phyloP scores from a whole-genome alignment of 192 early-diverging fungal species.

The Mortierella claussenii region DNA sequence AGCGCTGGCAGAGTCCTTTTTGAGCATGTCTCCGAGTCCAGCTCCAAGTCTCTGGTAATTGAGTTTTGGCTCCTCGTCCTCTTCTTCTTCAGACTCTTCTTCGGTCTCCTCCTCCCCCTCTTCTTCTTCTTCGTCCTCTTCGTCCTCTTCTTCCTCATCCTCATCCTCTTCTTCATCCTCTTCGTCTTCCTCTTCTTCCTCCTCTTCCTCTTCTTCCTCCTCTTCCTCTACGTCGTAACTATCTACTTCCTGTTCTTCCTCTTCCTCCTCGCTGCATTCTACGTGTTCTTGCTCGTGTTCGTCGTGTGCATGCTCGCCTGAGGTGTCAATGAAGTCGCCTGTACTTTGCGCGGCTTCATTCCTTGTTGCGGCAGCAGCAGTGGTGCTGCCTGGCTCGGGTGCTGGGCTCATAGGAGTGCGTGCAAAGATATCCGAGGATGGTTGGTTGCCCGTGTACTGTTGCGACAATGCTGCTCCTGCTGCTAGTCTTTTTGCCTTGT shows the following conservation, averaged over 20 bases:
- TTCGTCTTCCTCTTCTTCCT: constrained; percentile 20
- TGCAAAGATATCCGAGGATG: no score
- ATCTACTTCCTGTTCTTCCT: constrained; percentile 46
- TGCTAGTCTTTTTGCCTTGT: no score
- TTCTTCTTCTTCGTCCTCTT: constrained; percentile 49
- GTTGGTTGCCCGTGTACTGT: no score
- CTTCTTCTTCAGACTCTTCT: constrained; percentile 66
- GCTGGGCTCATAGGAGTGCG: constrained; percentile 25
- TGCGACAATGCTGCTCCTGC: no score
- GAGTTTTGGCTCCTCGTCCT: constrained; percentile 93
- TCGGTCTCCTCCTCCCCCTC: constrained; percentile 60
- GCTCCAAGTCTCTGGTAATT: constrained; percentile 89
- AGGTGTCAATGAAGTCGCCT: constrained; percentile 7
- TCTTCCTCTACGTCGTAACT: constrained; percentile 59
- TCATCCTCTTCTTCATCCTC: constrained; percentile 34
- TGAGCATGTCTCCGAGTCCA: constrained; percentile 78
- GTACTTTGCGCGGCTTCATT: background rate
- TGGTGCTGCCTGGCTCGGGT: constrained; percentile 16
- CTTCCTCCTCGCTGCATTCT: constrained; percentile 39
- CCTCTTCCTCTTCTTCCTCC: constrained; percentile 37
- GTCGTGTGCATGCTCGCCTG: constrained; percentile 1
- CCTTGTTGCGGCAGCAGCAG: constrained; percentile 11
- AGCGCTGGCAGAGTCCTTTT: constrained; percentile 86
- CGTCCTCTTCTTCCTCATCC: constrained; percentile 49
- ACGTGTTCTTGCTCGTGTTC: constrained; percentile 25